A percentile compares a stretch with the other conserved stretches of the same genome.
Conservation (phyloP, 2,329 filamentous ascomycete genomes). For the Sporothrix inflata region DNA sequence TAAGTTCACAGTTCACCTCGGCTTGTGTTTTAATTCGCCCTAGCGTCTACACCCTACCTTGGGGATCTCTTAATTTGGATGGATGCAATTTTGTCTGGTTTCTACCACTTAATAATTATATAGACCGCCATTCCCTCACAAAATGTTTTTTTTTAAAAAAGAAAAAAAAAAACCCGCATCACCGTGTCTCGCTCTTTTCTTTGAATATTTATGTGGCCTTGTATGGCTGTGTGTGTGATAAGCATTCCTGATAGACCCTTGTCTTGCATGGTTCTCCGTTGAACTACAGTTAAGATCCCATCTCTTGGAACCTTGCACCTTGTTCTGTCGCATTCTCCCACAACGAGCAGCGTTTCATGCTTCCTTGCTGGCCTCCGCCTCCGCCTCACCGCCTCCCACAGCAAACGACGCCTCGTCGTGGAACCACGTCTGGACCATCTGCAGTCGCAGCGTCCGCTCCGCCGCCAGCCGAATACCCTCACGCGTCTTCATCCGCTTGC, state of each 20-base stretch:
- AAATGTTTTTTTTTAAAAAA: not conserved
- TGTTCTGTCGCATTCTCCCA: not conserved
- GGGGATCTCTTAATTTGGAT: not conserved
- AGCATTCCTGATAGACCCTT: not conserved
- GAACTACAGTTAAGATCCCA: not conserved
- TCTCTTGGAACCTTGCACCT: not conserved
- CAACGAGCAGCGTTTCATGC: not conserved
- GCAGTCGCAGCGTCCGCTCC: constrained; percentile 57
- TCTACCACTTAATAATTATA: constrained; percentile 14
- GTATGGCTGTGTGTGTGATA: not conserved
- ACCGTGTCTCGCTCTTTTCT: not conserved
- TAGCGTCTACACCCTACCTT: not conserved
- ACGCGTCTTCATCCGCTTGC: constrained; percentile 66
- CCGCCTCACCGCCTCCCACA: not conserved
- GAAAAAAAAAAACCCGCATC: not conserved
- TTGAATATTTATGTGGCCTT: not conserved
- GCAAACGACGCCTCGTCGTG: constrained; percentile 49
- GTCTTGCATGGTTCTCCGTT: not conserved
- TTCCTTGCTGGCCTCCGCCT: not conserved
- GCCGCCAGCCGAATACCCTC: constrained; percentile 57
- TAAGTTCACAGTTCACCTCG: not conserved
- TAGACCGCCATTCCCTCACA: not conserved
- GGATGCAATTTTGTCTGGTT: not conserved
- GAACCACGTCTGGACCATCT: constrained; percentile 62
- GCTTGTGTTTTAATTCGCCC: not conserved